phyloP scores from a whole-genome alignment of 768 basidiomycete species.

The button mushroom (Agaricus bisporus) region DNA sequence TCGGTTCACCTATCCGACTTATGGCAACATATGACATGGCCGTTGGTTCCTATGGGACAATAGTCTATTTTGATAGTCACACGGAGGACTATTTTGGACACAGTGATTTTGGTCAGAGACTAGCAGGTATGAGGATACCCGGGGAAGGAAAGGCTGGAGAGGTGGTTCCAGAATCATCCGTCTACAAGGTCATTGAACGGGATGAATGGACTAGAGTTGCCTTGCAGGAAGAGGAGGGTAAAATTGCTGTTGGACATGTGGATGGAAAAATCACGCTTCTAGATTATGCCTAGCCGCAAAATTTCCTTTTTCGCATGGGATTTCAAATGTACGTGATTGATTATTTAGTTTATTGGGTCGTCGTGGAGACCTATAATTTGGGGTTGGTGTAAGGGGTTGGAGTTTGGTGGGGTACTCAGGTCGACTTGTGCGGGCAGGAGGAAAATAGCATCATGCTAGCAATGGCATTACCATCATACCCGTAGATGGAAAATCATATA shows the following conservation, averaged over 20 bases:
- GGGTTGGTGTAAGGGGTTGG: constrained; percentile 50
- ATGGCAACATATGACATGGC: constrained; percentile 49
- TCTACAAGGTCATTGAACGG: constrained; percentile 27
- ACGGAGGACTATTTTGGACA: constrained; percentile 42
- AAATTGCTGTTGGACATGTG: constrained; percentile 34
- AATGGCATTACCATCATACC: too few species aligned
- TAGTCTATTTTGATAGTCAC: constrained; percentile 62
- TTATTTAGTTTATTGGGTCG: neutral
- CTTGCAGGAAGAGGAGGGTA: constrained; percentile 42
- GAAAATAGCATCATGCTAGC: too few species aligned
- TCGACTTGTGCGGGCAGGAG: constrained; percentile 76
- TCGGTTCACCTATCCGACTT: constrained; percentile 51
- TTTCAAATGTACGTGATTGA: constrained; percentile 9
- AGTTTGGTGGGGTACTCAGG: neutral
- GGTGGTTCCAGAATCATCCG: constrained; percentile 13
- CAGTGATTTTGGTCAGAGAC: constrained; percentile 48
- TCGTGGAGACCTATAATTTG: constrained; percentile 10
- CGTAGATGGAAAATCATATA: too few species aligned
- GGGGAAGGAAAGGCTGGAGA: constrained; percentile 14
- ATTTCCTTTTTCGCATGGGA: neutral
- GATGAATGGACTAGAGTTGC: constrained; percentile 46
- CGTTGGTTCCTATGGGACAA: constrained; percentile 54
- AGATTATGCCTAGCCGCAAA: constrained; percentile 34
- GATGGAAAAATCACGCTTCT: constrained; percentile 45
- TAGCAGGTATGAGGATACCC: constrained; percentile 35